Evolutionary conservation across 768 basidiomycete species (phyloP).

Genomic region (Tylopilus intermedius): DNA sequence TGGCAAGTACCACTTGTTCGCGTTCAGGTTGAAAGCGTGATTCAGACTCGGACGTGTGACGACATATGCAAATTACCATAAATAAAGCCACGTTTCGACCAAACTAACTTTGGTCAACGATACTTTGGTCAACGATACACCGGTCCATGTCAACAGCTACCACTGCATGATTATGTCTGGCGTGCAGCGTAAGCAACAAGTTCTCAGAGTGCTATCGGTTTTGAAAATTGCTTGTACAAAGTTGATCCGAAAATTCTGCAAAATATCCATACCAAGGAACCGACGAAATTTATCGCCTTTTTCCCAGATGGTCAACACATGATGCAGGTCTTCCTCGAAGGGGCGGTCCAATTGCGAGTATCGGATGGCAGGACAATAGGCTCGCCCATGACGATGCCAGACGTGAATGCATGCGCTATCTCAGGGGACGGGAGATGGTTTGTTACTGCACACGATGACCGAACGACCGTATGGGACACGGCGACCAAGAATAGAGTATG

Average conservation of each 20-base stretch:
- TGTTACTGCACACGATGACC: background rate
- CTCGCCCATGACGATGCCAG: slow-evolving; percentile 1
- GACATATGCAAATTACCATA: too few relatives aligned
- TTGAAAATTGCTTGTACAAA: background rate
- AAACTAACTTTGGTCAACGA: too few relatives aligned
- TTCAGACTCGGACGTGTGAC: too few relatives aligned
- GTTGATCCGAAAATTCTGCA: background rate
- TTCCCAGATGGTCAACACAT: background rate
- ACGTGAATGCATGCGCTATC: slow-evolving; percentile 1
- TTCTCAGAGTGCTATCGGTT: background rate
- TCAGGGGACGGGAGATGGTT: background rate
- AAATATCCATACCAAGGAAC: background rate
- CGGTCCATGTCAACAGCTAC: too few relatives aligned
- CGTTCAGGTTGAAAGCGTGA: too few relatives aligned
- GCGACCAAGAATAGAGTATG: background rate
- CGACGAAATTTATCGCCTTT: background rate
- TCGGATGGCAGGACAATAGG: slow-evolving; percentile 3
- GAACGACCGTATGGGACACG: background rate
- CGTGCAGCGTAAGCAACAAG: background rate
- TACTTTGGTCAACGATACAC: too few relatives aligned
- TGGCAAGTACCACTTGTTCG: too few relatives aligned
- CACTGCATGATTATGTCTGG: background rate
- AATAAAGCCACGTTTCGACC: too few relatives aligned
- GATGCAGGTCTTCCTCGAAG: slow-evolving; percentile 1
- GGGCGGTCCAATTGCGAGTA: background rate